These are phyloP conservation scores for Hansenula anomala DNA, from an alignment of 1,139 yeast genomes.

Conservation along the genomic window DNA sequence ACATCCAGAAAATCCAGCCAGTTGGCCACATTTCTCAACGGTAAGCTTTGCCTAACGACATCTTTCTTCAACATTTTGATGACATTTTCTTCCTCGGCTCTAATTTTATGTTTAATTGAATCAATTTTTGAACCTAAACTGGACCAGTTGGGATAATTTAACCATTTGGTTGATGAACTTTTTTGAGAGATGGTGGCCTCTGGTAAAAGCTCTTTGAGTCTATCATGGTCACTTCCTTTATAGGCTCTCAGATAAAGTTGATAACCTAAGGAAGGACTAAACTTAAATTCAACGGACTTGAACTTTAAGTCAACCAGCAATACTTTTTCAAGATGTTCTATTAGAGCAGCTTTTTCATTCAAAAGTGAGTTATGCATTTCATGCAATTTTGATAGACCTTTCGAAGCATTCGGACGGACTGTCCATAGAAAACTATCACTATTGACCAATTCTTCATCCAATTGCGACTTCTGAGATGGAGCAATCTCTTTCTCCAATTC, in stretches of 20 bases:
- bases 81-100: slow-evolving; percentile 26
- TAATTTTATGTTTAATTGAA: slow-evolving; percentile 19
- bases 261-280: slow-evolving; percentile 11
- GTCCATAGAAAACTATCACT: slow-evolving; percentile 1
- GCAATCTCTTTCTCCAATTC: slow-evolving; percentile 8
- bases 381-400: slow-evolving; percentile 30
- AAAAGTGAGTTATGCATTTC: slow-evolving; percentile 28
- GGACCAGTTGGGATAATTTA: slow-evolving; percentile 30
- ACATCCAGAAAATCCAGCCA: slow-evolving; percentile 67
- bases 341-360: slow-evolving; percentile 26
- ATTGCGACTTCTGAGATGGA: slow-evolving; percentile 6
- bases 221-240: not conserved
- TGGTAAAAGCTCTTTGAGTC: slow-evolving; percentile 5
- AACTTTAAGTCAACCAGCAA: slow-evolving; percentile 7
- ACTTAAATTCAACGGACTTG: slow-evolving; percentile 14
- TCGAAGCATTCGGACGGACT: slow-evolving; percentile 28
- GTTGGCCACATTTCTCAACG: slow-evolving; percentile 26
- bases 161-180: slow-evolving; percentile 29
- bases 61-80: slow-evolving; percentile 22
- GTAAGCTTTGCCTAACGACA: slow-evolving; percentile 25
- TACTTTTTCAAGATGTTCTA: slow-evolving; percentile 17
- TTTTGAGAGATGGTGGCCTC: slow-evolving; percentile 15
- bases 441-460: not conserved
- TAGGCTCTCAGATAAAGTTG: slow-evolving; percentile 3
- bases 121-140: slow-evolving; percentile 28